A percentile compares a stretch with the other conserved stretches of the same genome.
Conservation (phyloP, 1,284 basidiomycete species). For the Moesziomyces parantarcticus region DNA sequence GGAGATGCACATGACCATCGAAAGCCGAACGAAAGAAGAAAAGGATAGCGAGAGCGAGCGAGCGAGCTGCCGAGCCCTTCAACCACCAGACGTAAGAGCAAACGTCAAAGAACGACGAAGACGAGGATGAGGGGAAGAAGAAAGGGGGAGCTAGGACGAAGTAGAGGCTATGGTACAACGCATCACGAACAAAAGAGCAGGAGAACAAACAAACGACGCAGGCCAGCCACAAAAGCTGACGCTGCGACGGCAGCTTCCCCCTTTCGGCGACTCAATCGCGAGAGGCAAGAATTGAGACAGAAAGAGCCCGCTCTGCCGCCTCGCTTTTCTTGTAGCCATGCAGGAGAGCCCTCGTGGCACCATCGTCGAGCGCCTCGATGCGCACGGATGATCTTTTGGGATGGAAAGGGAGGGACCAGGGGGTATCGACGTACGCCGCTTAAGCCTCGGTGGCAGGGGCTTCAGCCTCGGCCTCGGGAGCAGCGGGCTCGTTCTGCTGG, state of each 20-base stretch:
- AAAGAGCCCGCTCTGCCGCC: conserved; percentile 6
- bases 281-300: not conserved
- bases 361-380: too few relatives aligned
- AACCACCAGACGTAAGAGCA: conserved; percentile 3
- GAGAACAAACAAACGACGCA: not conserved
- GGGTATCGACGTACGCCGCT: conserved; percentile 6
- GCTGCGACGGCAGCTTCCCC: conserved; percentile 3
- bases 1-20: too few relatives aligned
- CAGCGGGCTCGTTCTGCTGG: conserved; percentile 54
- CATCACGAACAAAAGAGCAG: conserved; percentile 18
- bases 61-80: conserved; percentile 16
- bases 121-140: not conserved
- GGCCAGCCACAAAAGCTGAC: not conserved
- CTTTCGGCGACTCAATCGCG: too few relatives aligned
- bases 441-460: conserved; percentile 45
- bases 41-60: not conserved
- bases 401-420: not conserved
- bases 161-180: conserved; percentile 36
- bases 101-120: too few relatives aligned
- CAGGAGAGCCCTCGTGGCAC: too few relatives aligned
- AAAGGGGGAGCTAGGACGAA: not conserved
- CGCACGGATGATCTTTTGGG: conserved; percentile 26
- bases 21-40: too few relatives aligned
- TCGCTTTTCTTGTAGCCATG: not conserved
- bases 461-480: conserved; percentile 34